Conservation (phyloP, 306 rosid genomes). For the Prinsepia uniflora region DNA sequence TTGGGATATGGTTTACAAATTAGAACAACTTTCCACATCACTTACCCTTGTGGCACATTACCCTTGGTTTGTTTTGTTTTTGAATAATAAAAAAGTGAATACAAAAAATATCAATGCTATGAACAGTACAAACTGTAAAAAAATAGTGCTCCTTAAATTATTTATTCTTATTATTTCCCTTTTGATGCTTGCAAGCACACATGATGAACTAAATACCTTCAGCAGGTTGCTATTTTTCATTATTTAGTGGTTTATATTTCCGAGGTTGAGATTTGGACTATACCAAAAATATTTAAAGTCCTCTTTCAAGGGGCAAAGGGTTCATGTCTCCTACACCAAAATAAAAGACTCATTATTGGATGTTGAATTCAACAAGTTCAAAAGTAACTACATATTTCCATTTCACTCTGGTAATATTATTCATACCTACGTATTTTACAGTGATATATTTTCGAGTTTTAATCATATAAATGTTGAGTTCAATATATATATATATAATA, state of each 20-base stretch:
- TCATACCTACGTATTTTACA: too few species aligned
- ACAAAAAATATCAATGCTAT: not conserved
- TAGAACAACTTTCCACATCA: too few species aligned
- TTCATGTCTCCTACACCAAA: not conserved
- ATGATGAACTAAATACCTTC: conserved; percentile 3
- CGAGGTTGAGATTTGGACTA: not conserved
- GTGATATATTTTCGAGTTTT: too few species aligned
- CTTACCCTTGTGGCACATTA: too few species aligned
- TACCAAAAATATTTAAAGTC: not conserved
- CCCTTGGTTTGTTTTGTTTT: too few species aligned
- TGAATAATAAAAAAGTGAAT: too few species aligned
- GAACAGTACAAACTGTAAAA: conserved; percentile 2
- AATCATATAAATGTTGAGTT: too few species aligned
- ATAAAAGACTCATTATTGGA: not conserved
- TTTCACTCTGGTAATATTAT: too few species aligned
- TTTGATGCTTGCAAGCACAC: conserved; percentile 24
- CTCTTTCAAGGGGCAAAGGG: not conserved
- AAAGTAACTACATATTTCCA: not conserved
- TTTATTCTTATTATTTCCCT: conserved; percentile 23
- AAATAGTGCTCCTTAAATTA: conserved; percentile 17
- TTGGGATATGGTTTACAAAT: too few species aligned
- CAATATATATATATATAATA: too few species aligned
- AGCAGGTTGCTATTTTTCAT: not conserved
- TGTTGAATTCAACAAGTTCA: not conserved
- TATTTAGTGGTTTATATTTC: not conserved